phyloP scores from a whole-genome alignment of 441 rosid genomes.

The Monsonia emarginata region DNA sequence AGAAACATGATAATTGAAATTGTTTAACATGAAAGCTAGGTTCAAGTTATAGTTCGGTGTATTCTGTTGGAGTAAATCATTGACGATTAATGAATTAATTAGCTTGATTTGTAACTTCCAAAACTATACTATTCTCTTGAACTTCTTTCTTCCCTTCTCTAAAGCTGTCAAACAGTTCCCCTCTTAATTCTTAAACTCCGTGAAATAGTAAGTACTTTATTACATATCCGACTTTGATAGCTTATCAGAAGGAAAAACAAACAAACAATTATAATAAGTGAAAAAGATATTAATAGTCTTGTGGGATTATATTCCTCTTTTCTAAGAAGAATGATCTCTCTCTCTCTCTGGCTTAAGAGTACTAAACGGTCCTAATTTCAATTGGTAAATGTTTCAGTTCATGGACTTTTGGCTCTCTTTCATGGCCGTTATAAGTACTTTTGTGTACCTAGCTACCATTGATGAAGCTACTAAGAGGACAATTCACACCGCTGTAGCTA shows the following conservation, averaged over 20 bases:
- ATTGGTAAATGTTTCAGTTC: slow-evolving; percentile 50
- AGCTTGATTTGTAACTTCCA: neutral
- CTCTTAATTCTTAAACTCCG: neutral
- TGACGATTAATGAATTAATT: neutral
- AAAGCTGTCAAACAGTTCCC: neutral
- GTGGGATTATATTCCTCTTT: neutral
- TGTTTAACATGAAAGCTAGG: neutral
- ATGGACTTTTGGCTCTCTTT: slow-evolving; percentile 99
- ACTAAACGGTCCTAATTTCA: slow-evolving; percentile 12
- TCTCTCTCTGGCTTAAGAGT: neutral
- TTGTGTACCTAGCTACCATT: slow-evolving; percentile 63
- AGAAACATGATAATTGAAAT: neutral
- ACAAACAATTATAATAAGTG: too few relatives aligned
- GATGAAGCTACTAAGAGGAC: slow-evolving; percentile 68
- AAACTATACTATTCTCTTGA: neutral
- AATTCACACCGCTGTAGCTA: slow-evolving; percentile 80
- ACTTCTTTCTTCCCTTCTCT: neutral
- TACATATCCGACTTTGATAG: too few relatives aligned
- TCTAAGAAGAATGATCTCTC: neutral
- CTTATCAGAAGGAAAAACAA: too few relatives aligned
- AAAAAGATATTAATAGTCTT: neutral
- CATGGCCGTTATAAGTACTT: slow-evolving; percentile 92
- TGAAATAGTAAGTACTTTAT: neutral
- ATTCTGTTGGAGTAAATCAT: neutral
- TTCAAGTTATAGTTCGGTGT: too few relatives aligned